Conservation (phyloP, 2,329 filamentous ascomycete species). For the Thielaviopsis punctulata region DNA sequence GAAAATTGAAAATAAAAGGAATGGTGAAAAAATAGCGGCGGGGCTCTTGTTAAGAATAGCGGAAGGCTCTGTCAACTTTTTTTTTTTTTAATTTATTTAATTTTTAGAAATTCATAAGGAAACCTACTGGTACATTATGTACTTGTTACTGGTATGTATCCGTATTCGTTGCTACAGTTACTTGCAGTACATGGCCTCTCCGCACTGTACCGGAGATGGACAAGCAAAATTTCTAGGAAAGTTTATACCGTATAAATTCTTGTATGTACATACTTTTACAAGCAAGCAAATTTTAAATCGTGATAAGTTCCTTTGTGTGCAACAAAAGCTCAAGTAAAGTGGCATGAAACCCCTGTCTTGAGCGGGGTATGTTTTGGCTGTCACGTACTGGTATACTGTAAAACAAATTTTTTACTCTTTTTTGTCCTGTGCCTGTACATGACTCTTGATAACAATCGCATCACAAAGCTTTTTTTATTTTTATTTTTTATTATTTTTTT, state of each 20-base stretch:
- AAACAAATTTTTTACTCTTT: not conserved
- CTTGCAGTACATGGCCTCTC: too few species aligned
- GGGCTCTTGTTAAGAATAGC: slow-evolving; percentile 2
- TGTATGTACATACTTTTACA: too few species aligned
- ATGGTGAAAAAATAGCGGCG: slow-evolving; percentile 8
- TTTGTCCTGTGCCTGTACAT: too few species aligned
- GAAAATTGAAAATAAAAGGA: too few species aligned
- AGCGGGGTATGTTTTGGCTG: not conserved
- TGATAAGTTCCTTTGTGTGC: not conserved
- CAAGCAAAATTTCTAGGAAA: too few species aligned
- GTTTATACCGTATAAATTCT: too few species aligned
- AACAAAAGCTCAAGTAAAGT: not conserved
- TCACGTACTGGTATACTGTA: not conserved
- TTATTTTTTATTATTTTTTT: not conserved
- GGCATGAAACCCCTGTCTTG: not conserved
- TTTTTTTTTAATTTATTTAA: not conserved
- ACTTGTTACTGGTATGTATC: too few species aligned
- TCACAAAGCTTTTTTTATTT: too few species aligned
- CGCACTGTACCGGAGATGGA: too few species aligned
- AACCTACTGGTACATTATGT: not conserved
- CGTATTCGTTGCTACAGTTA: too few species aligned
- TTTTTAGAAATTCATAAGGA: not conserved
- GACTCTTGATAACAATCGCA: too few species aligned
- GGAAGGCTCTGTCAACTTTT: not conserved
- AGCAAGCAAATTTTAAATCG: too few species aligned